These are phyloP conservation scores for Alternaria ethzedia DNA, from an alignment of 2,329 filamentous ascomycete species.

Conservation along the genomic window DNA sequence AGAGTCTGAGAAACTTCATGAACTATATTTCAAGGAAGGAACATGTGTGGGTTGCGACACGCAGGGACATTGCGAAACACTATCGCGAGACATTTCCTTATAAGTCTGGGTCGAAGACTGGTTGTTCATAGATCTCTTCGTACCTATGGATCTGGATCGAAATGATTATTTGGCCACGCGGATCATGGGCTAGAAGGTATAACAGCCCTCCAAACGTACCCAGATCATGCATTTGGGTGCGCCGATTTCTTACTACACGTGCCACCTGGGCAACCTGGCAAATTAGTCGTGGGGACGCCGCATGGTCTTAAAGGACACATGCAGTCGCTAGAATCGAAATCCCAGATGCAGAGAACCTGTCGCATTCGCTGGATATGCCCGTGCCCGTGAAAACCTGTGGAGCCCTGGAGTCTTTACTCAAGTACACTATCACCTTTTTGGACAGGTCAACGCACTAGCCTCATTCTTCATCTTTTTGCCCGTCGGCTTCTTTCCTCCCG, in stretches of 20 bases:
- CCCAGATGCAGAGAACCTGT: neutral
- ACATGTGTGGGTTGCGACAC: slow-evolving; percentile 61
- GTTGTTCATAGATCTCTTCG: slow-evolving; percentile 1
- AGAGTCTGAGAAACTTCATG: slow-evolving; percentile 59
- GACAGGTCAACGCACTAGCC: neutral
- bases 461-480: neutral
- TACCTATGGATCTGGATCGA: neutral
- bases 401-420: neutral
- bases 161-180: neutral
- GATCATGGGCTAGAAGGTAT: neutral
- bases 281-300: neutral
- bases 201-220: neutral
- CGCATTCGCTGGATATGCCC: neutral
- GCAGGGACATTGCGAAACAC: slow-evolving; percentile 59
- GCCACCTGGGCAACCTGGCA: neutral
- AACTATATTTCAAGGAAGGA: slow-evolving; percentile 61
- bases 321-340: neutral
- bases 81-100: slow-evolving; percentile 59
- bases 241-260: neutral
- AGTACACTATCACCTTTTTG: neutral
- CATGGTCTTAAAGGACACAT: neutral
- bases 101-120: slow-evolving; percentile 21
- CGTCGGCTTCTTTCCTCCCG: slow-evolving; percentile 10
- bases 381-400: neutral
- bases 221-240: neutral